Conservation (phyloP, 2,329 filamentous ascomycete species). For the Fusarium marasasianum region DNA sequence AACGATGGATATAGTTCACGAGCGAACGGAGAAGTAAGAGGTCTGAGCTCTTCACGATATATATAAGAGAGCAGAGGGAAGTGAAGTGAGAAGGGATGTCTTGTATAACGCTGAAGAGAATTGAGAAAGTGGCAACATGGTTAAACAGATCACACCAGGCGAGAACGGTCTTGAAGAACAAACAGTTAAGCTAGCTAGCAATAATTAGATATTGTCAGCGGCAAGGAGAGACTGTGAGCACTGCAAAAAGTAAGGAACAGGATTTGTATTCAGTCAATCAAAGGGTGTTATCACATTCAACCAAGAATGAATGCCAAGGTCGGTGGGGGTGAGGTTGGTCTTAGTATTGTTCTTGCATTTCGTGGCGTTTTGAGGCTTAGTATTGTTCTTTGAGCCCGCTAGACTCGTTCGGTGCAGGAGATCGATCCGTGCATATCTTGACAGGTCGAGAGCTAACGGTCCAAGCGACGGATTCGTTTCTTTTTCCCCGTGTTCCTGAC, state of each 20-base stretch:
- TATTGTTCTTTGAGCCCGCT: constrained; percentile 45
- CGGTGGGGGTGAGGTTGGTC: constrained; percentile 27
- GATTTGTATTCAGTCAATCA: constrained; percentile 9
- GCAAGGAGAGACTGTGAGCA: constrained; percentile 21
- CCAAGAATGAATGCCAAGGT: constrained; percentile 19
- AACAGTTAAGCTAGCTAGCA: constrained; percentile 16
- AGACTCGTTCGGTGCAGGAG: constrained; percentile 5
- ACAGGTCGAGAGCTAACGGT: constrained; percentile 27
- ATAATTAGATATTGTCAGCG: constrained; percentile 32
- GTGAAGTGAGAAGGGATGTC: background rate
- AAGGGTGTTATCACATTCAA: constrained; percentile 29
- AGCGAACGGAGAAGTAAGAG: constrained; percentile 9
- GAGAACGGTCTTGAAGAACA: constrained; percentile 15
- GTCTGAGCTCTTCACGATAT: constrained; percentile 16
- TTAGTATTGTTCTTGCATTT: constrained; percentile 48
- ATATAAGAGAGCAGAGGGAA: background rate
- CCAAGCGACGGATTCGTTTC: constrained; percentile 16
- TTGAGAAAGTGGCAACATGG: constrained; percentile 26
- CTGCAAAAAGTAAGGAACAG: background rate
- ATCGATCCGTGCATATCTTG: constrained; percentile 32
- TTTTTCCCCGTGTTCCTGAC: constrained; percentile 17
- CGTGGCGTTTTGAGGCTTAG: constrained; percentile 44
- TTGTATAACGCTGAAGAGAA: constrained; percentile 18
- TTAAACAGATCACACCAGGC: constrained; percentile 27
- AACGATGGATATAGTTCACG: constrained; percentile 3